Evolutionary conservation across 1,284 basidiomycete species (phyloP), one percentile per base, ranked within the genome.

Genomic region (Cerioporus squamosus): DNA sequence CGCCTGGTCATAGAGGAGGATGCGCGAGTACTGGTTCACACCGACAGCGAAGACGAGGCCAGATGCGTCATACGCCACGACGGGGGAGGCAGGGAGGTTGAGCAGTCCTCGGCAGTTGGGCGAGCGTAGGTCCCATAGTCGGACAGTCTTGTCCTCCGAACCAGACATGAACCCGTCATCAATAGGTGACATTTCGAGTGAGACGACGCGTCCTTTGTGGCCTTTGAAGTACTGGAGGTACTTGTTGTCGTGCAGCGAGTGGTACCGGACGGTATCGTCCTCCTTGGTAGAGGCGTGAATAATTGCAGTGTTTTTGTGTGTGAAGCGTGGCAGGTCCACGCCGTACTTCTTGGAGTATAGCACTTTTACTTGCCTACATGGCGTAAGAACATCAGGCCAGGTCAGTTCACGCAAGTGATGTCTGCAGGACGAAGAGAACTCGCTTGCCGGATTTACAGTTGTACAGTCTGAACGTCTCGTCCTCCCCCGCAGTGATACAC

Each of bases 161-260:
- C 88, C 93, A 7, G 96, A 97, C 80, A 99, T 88, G 76, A 99
- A 98, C 0, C 93, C 93, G 70, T 99, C 97, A 70, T 98, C 93
- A 2, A 91, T 82, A 0, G 97, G 97, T 3, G 93, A 95, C 68
- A 98, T 90, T 70, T 97, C 91, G 14, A 99, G 77, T 0, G 95
- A 95, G 23, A 93, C 83, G 4, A 99, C 97, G 57, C 87, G 85
- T 48, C 83, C 89, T 66, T 90, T 95, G 77, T 99, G 97, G 0
- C 97, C 97, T 67, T 88, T 91, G 79, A 97, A 98, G 76, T 99
- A 99, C 65, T 93, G 88, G 31, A 98, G 77, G 71, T 96, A 99
- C 73, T 91, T 94, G 81, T 98, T 98, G 81, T 97, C 94, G 75
- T 98, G 94, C 57, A 98, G 74, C 2, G 93, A 95, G 68, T 97